Evolutionary conservation across 768 basidiomycete species (phyloP), one percentile per base, ranked within the genome.

Genomic region (Pulveroboletus sp.): DNA sequence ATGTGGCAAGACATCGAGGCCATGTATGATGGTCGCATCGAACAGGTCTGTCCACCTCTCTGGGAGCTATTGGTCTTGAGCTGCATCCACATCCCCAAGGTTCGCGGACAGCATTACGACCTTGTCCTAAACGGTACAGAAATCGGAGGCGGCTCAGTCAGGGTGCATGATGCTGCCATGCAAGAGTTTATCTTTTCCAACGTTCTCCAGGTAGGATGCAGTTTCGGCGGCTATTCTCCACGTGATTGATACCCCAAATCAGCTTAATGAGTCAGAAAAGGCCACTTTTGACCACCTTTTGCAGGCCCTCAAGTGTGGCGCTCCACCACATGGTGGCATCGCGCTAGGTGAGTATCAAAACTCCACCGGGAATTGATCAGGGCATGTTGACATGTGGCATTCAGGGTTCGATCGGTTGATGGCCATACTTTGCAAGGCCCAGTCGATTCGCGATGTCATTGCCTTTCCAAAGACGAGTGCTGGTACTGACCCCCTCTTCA

Each of bases 101-200:
- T 94, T 59, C 84, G 94, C 45, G 94, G 93, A 16, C 94, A 97
- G 64, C 94, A 97, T 68, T 97, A 97, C 62, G 94, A 97, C 72
- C 82, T 97, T 36, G 93, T 97, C 24, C 66, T 97, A 54, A 93
- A 97, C 66, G 94, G 94, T 6, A 81, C 86, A 49, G 94, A 97
- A 72, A 88, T 97, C 55, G 94, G 92, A 8, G 94, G 94, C 23
- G 94, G 94, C 23, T 92, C 89, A 34, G 94, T 97, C 52, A 83
- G 94, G 61, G 80, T 97, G 20, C 94, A 97, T 62, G 92, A 95
- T 68, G 82, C 88, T 7, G 66, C 62, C 38, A 85, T 97, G 81
- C 94, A 97, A 64, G 87, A 94, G 53, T 76, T 84, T 67, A 82
- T 95, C 52, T 85, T 95, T 53, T 65, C 67, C 41, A 64, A 89